phyloP scores from a whole-genome alignment of 2,329 filamentous ascomycete genomes.

The Fusarium sp. region DNA sequence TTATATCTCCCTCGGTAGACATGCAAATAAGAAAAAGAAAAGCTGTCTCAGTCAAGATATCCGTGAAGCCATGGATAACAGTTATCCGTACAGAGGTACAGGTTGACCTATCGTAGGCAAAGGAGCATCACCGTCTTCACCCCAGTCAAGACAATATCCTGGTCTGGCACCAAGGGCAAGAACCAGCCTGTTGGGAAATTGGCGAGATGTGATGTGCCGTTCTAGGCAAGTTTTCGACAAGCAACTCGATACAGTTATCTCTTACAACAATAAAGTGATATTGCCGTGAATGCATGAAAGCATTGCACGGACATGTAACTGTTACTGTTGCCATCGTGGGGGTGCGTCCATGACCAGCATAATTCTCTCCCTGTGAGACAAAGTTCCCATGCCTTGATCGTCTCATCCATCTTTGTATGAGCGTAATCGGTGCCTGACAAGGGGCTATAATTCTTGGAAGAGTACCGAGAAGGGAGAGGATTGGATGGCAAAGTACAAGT shows the following conservation, averaged over 20 bases:
- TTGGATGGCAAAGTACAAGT: neutral
- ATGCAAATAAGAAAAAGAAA: neutral
- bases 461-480: neutral
- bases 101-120: conserved; percentile 19
- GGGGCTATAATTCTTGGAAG: neutral
- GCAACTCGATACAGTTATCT: neutral
- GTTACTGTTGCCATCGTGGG: neutral
- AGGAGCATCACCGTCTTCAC: neutral
- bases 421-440: neutral
- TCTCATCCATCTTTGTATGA: neutral
- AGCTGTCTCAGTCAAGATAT: conserved; percentile 3
- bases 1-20: neutral
- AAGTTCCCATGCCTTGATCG: neutral
- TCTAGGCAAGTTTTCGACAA: neutral
- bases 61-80: neutral
- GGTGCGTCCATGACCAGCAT: neutral
- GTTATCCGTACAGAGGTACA: neutral
- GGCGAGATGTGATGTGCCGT: conserved; percentile 21
- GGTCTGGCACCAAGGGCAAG: conserved; percentile 5
- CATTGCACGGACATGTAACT: neutral
- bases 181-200: conserved; percentile 40
- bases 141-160: conserved; percentile 11
- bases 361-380: conserved; percentile 19
- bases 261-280: neutral
- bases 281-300: neutral